These are phyloP conservation scores for Scolecobasidium constrictum DNA, from an alignment of 2,329 filamentous ascomycete genomes.

Conservation along the genomic window DNA sequence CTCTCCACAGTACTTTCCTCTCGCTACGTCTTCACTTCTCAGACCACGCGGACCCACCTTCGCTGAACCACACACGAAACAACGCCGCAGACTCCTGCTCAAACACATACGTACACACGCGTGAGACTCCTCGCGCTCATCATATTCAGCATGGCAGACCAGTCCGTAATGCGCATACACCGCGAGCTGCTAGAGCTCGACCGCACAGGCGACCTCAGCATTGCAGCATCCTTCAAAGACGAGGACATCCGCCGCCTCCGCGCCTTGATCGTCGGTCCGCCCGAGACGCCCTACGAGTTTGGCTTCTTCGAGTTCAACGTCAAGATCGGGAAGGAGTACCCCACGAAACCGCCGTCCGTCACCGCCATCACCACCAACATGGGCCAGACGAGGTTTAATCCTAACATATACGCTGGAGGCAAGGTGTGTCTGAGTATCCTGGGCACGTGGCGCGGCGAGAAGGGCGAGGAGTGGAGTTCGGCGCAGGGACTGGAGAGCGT, in stretches of 20 bases:
- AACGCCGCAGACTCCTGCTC: no score
- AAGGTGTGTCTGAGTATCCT: slow-evolving; percentile 71
- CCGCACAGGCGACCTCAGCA: slow-evolving; percentile 74
- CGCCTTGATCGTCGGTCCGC: slow-evolving; percentile 82
- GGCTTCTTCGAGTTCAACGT: slow-evolving; percentile 91
- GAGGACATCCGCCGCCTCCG: slow-evolving; percentile 79
- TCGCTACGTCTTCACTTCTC: no score
- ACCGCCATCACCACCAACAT: slow-evolving; percentile 73
- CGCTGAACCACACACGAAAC: no score
- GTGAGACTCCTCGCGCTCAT: background rate
- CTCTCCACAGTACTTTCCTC: no score
- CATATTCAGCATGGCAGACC: slow-evolving; percentile 37
- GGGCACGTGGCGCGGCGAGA: slow-evolving; percentile 86
- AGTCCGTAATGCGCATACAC: slow-evolving; percentile 79
- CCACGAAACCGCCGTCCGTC: slow-evolving; percentile 50
- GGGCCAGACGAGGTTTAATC: slow-evolving; percentile 86
- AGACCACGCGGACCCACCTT: no score
- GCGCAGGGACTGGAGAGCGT: slow-evolving; percentile 93
- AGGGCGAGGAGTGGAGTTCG: slow-evolving; percentile 90
- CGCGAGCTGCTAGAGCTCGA: slow-evolving; percentile 83
- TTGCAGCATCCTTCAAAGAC: slow-evolving; percentile 81
- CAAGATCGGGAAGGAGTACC: slow-evolving; percentile 77
- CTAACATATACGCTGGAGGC: slow-evolving; percentile 86
- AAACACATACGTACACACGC: no score
- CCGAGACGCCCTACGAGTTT: slow-evolving; percentile 92